Percentiles rank a stretch among this genome's conserved stretches.
phyloP scores from a whole-genome alignment of 805 yeast species.

The Yamadazyma endophytica region DNA sequence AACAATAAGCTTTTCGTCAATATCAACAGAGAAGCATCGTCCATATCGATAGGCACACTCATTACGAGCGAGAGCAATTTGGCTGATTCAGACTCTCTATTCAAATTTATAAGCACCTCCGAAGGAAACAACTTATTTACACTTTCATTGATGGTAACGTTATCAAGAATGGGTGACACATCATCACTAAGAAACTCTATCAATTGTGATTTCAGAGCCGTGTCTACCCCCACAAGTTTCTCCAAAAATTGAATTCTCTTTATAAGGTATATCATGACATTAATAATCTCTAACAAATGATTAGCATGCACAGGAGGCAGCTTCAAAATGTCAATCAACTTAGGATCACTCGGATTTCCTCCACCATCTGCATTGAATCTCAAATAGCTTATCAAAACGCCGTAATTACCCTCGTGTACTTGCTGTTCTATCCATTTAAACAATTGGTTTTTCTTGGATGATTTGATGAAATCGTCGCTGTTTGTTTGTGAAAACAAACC shows the following conservation, averaged over 20 bases:
- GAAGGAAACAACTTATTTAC: conserved; percentile 11
- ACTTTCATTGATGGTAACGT: conserved; percentile 2
- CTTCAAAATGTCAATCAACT: conserved; percentile 5
- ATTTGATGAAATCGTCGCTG: conserved; percentile 1
- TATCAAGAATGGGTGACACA: conserved; percentile 23
- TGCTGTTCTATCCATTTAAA: conserved; percentile 8
- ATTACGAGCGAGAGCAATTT: conserved; percentile 16
- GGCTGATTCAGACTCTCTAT: conserved; percentile 22
- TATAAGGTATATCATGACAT: conserved; percentile 21
- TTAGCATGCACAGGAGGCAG: conserved; percentile 1
- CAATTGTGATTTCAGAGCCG: conserved; percentile 9
- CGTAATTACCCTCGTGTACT: conserved; percentile 8
- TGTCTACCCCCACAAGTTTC: conserved; percentile 4
- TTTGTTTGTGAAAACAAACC: conserved; percentile 5
- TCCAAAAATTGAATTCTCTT: conserved; percentile 22
- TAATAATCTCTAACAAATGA: conserved; percentile 4
- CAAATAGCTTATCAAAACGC: conserved; percentile 5
- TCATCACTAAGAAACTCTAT: conserved; percentile 22
- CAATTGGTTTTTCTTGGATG: conserved; percentile 7
- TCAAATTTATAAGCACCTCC: conserved; percentile 13
- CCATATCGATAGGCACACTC: conserved; percentile 12
- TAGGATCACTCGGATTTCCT: conserved; percentile 4
- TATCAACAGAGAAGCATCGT: conserved; percentile 8
- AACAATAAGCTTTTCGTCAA: conserved; percentile 10
- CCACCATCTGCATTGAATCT: conserved; percentile 5